Conservation (phyloP, 306 rosid genomes). For the Oemleria cerasiformis region DNA sequence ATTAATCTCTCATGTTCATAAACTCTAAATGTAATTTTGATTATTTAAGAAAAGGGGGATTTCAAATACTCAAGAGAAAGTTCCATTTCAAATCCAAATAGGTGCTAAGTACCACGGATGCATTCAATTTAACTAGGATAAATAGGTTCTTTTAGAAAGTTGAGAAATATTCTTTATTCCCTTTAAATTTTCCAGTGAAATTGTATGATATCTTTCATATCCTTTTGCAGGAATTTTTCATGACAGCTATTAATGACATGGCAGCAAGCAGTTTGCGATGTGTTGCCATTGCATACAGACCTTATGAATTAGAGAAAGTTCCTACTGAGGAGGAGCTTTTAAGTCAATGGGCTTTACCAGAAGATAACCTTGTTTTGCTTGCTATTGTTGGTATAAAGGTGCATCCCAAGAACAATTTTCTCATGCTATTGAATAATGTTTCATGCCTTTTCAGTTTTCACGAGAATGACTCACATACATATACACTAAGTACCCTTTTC, state of each 20-base stretch:
- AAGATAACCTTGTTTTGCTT: slow-evolving; percentile 77
- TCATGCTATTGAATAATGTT: slow-evolving; percentile 18
- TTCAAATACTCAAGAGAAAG: no score
- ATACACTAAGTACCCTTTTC: background rate
- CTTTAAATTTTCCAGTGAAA: background rate
- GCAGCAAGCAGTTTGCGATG: slow-evolving; percentile 92
- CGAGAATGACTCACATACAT: background rate
- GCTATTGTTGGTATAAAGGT: slow-evolving; percentile 96
- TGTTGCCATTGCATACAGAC: slow-evolving; percentile 86
- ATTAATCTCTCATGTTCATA: background rate
- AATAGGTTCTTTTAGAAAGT: background rate
- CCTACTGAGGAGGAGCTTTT: slow-evolving; percentile 64
- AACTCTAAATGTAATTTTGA: background rate
- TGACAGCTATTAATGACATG: slow-evolving; percentile 69
- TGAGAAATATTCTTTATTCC: background rate
- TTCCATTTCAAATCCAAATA: background rate
- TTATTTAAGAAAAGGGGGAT: background rate
- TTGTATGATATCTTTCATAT: slow-evolving; percentile 6
- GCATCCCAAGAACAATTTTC: slow-evolving; percentile 19
- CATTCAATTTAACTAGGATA: background rate
- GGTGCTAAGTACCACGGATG: background rate
- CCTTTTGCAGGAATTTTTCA: slow-evolving; percentile 55
- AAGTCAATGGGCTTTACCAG: slow-evolving; percentile 79
- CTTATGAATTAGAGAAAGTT: slow-evolving; percentile 58
- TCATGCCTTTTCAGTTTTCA: slow-evolving; percentile 13